phyloP scores from a whole-genome alignment of 805 yeast genomes.

The Wickerhamomyces chambardii region DNA sequence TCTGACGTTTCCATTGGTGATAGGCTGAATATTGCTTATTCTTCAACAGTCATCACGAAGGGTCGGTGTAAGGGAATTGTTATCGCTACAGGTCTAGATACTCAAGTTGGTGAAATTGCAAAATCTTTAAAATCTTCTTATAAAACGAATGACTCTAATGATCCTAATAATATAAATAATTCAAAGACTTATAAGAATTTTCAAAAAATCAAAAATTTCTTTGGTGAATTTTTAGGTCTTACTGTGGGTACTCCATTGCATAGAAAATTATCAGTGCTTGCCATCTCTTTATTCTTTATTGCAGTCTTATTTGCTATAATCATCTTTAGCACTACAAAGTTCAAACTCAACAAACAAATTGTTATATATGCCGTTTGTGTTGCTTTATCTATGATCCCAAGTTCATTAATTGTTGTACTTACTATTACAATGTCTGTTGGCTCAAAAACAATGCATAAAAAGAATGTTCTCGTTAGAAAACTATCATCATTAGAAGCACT shows the following conservation, averaged over 20 bases:
- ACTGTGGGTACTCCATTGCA: conserved; percentile 79
- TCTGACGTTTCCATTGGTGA: conserved; percentile 57
- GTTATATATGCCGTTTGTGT: conserved; percentile 88
- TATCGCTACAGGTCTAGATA: conserved; percentile 55
- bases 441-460: conserved; percentile 58
- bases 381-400: conserved; percentile 71
- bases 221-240: conserved; percentile 68
- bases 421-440: conserved; percentile 87
- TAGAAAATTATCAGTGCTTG: conserved; percentile 65
- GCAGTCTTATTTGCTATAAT: conserved; percentile 85
- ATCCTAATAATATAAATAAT: conserved; percentile 26
- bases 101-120: conserved; percentile 74
- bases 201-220: conserved; percentile 36
- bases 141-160: conserved; percentile 32
- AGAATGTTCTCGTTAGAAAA: conserved; percentile 67
- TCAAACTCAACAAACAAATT: conserved; percentile 67
- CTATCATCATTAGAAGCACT: conserved; percentile 72
- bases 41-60: conserved; percentile 62
- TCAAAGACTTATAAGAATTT: conserved; percentile 24
- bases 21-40: conserved; percentile 60
- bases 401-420: conserved; percentile 68
- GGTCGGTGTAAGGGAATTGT: conserved; percentile 71
- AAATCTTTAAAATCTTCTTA: conserved; percentile 37
- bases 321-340: conserved; percentile 78
- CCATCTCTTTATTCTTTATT: conserved; percentile 58